Conservation (phyloP, 371 early-diverging fungal species). For the Astathelohania contejeani region DNA sequence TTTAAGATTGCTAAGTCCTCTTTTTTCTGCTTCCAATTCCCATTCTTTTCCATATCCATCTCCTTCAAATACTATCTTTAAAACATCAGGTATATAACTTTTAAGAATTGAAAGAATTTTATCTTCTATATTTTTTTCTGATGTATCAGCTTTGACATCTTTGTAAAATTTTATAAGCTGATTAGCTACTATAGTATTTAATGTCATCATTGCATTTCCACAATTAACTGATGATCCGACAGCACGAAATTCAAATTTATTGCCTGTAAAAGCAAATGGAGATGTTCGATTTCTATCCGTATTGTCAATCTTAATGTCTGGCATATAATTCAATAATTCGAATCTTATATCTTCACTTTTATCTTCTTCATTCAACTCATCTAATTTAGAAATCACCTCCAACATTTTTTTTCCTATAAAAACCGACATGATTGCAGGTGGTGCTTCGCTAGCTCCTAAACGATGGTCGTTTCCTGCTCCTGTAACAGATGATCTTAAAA, state of each 20-base stretch:
- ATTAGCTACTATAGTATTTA: slow-evolving; percentile 75
- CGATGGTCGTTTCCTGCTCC: slow-evolving; percentile 83
- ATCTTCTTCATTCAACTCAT: slow-evolving; percentile 25
- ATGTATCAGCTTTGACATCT: slow-evolving; percentile 57
- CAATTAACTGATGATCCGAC: slow-evolving; percentile 88
- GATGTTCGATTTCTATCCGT: slow-evolving; percentile 94
- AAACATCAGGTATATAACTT: slow-evolving; percentile 61
- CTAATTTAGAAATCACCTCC: slow-evolving; percentile 72
- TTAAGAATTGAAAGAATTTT: slow-evolving; percentile 70
- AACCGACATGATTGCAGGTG: slow-evolving; percentile 78
- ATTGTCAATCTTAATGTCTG: slow-evolving; percentile 73
- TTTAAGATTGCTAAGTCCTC: slow-evolving; percentile 76
- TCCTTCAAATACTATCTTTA: slow-evolving; percentile 77
- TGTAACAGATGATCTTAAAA: slow-evolving; percentile 70
- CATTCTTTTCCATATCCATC: slow-evolving; percentile 67
- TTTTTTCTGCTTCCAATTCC: slow-evolving; percentile 58
- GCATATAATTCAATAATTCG: slow-evolving; percentile 66
- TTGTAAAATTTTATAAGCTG: slow-evolving; percentile 52
- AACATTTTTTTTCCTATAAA: slow-evolving; percentile 77
- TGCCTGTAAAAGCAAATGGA: slow-evolving; percentile 90
- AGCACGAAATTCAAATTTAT: slow-evolving; percentile 97
- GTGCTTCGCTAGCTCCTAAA: slow-evolving; percentile 87
- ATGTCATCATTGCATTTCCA: slow-evolving; percentile 71
- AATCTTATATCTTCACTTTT: not conserved
- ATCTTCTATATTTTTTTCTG: slow-evolving; percentile 53